phyloP scores from a whole-genome alignment of 2,329 filamentous ascomycete species.

The Fusarium solani-melongenae region DNA sequence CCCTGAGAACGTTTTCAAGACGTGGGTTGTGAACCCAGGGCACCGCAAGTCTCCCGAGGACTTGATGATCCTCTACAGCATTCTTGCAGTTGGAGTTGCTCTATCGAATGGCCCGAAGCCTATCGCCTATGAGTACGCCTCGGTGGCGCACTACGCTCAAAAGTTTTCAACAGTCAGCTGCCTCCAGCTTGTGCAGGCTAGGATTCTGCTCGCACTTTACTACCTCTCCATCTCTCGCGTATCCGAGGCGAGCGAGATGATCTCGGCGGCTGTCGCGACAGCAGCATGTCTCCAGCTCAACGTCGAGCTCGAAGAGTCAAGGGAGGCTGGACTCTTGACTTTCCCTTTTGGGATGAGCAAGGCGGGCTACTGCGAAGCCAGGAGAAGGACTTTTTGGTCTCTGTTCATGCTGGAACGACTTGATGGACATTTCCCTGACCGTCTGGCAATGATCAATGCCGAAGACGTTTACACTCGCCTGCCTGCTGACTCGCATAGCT shows the following conservation, averaged over 20 bases:
- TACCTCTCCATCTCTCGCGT: slow-evolving; percentile 71
- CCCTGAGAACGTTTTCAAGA: slow-evolving; percentile 53
- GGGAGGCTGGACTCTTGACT: slow-evolving; percentile 51
- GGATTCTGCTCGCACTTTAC: slow-evolving; percentile 74
- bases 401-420: slow-evolving; percentile 77
- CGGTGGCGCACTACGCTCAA: slow-evolving; percentile 68
- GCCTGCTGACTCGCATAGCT: slow-evolving; percentile 69
- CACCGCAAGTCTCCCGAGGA: slow-evolving; percentile 55
- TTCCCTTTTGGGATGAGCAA: slow-evolving; percentile 69
- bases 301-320: slow-evolving; percentile 65
- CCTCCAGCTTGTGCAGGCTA: slow-evolving; percentile 74
- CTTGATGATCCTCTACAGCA: slow-evolving; percentile 59
- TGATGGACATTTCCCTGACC: slow-evolving; percentile 66
- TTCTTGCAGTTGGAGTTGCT: slow-evolving; percentile 53
- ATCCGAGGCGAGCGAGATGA: slow-evolving; percentile 71
- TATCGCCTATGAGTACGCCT: slow-evolving; percentile 54
- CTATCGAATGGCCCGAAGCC: slow-evolving; percentile 52
- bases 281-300: slow-evolving; percentile 72
- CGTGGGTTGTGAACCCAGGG: slow-evolving; percentile 50
- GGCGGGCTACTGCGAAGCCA: slow-evolving; percentile 71
- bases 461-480: slow-evolving; percentile 76
- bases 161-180: slow-evolving; percentile 43
- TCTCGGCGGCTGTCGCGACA: slow-evolving; percentile 69
- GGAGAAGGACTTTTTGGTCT: slow-evolving; percentile 78
- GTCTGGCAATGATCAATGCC: slow-evolving; percentile 66